Evolutionary conservation across 495 filamentous ascomycete species (phyloP).

Genomic region (Sabuloglossum arenarium): DNA sequence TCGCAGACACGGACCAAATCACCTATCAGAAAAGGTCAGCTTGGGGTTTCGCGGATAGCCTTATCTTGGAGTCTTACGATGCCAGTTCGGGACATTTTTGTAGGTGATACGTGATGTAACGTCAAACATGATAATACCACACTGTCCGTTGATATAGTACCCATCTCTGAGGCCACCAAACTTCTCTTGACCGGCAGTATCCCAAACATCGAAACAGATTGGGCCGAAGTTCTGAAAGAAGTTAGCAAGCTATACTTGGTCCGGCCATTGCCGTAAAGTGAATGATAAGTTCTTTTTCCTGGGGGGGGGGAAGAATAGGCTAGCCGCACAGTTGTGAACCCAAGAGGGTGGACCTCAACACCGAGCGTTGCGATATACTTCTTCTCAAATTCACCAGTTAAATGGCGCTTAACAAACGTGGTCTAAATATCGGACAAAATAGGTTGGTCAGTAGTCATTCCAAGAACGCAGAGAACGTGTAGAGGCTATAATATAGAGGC

Average conservation of each 20-base stretch:
- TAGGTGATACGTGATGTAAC: conserved; percentile 99
- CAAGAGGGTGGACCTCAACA: conserved; percentile 95
- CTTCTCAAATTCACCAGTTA: conserved; percentile 99
- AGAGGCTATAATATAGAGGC: no score
- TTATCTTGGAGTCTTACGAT: conserved; percentile 48
- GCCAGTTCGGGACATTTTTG: conserved; percentile 99
- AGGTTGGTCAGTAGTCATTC: neutral
- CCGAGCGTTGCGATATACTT: conserved; percentile 99
- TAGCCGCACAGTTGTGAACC: conserved; percentile 70
- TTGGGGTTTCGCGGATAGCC: neutral
- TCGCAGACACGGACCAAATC: conserved; percentile 99
- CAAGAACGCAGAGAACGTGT: neutral
- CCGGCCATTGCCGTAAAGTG: neutral
- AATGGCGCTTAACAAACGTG: conserved; percentile 99
- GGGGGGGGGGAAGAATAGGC: neutral
- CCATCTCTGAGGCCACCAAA: conserved; percentile 99
- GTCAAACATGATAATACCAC: conserved; percentile 99
- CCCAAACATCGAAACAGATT: conserved; percentile 99
- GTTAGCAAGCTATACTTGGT: conserved; percentile 20
- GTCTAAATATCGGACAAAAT: conserved; percentile 39
- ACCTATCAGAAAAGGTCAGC: conserved; percentile 31
- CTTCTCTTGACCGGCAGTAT: conserved; percentile 99
- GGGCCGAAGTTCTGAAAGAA: conserved; percentile 61
- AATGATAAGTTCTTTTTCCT: neutral
- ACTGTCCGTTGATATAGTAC: conserved; percentile 99